Percentiles rank a stretch among this genome's conserved stretches.
Conservation (phyloP, 371 early-diverging fungal species). For the Sporodiniella umbellata region DNA sequence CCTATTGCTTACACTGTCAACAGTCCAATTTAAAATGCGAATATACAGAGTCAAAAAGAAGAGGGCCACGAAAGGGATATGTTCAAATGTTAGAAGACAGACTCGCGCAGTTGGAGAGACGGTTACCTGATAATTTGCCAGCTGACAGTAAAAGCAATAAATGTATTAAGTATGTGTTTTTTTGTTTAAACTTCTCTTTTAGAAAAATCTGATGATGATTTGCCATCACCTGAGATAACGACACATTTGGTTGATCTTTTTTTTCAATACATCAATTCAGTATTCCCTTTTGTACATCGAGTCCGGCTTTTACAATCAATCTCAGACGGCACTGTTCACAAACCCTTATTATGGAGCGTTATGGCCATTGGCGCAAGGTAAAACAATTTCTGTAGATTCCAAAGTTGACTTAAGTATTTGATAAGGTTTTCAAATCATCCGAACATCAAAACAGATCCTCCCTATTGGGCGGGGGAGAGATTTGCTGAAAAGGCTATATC, state of each 20-base stretch:
- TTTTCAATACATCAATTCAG: slow-evolving; percentile 54
- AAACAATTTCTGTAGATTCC: no score
- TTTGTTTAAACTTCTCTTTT: not conserved
- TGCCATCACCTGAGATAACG: slow-evolving; percentile 46
- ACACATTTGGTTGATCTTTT: slow-evolving; percentile 57
- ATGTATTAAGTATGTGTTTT: not conserved
- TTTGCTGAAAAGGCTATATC: slow-evolving; percentile 42
- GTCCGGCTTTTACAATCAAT: slow-evolving; percentile 29
- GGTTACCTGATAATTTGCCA: slow-evolving; percentile 27
- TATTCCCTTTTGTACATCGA: slow-evolving; percentile 56
- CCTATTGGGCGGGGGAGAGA: slow-evolving; percentile 43
- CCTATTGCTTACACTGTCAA: slow-evolving; percentile 76
- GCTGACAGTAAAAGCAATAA: not conserved
- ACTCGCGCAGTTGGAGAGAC: slow-evolving; percentile 61
- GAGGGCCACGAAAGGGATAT: slow-evolving; percentile 82
- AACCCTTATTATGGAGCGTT: slow-evolving; percentile 41
- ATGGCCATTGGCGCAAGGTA: slow-evolving; percentile 50
- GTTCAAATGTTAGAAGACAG: slow-evolving; percentile 71
- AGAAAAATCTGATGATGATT: slow-evolving; percentile 16
- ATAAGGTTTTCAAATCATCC: slow-evolving; percentile 44
- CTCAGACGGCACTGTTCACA: slow-evolving; percentile 29
- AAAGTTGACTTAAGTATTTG: not conserved
- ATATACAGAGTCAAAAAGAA: slow-evolving; percentile 72
- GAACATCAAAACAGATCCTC: slow-evolving; percentile 40
- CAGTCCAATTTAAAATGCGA: slow-evolving; percentile 65